phyloP scores from a whole-genome alignment of 2,329 filamentous ascomycete genomes.

The Plectosphaerella plurivora region DNA sequence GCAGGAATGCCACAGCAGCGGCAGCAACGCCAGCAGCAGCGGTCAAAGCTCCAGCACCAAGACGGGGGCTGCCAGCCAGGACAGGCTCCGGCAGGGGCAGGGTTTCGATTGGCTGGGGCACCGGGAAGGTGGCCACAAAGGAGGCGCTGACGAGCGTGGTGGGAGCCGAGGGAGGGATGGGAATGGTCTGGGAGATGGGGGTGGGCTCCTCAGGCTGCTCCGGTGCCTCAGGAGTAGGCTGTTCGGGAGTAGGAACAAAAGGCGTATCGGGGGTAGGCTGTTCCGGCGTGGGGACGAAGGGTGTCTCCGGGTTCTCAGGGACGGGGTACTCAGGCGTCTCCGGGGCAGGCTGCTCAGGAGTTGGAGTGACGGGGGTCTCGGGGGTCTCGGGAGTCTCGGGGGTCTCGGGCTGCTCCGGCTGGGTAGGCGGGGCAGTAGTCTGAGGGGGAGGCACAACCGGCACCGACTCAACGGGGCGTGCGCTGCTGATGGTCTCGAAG shows the following conservation, averaged over 20 bases:
- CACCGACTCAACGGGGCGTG: not conserved
- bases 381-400: not conserved
- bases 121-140: not conserved
- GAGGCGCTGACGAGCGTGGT: not conserved
- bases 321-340: not conserved
- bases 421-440: not conserved
- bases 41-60: not conserved
- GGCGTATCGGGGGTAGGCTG: not conserved
- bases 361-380: not conserved
- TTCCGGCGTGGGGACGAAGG: not conserved
- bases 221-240: not conserved
- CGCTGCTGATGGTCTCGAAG: not conserved
- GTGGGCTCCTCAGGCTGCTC: constrained; percentile 1
- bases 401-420: not conserved
- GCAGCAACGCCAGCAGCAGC: not conserved
- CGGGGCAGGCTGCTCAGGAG: not conserved
- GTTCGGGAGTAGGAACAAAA: not conserved
- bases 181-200: not conserved
- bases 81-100: not conserved
- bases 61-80: not conserved
- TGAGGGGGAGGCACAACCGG: not conserved
- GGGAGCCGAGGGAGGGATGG: not conserved
- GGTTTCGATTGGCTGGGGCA: not conserved
- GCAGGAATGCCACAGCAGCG: not conserved
- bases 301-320: not conserved